Conservation (phyloP, 73 alveolate genomes). For the Paramecium primaurelia region DNA sequence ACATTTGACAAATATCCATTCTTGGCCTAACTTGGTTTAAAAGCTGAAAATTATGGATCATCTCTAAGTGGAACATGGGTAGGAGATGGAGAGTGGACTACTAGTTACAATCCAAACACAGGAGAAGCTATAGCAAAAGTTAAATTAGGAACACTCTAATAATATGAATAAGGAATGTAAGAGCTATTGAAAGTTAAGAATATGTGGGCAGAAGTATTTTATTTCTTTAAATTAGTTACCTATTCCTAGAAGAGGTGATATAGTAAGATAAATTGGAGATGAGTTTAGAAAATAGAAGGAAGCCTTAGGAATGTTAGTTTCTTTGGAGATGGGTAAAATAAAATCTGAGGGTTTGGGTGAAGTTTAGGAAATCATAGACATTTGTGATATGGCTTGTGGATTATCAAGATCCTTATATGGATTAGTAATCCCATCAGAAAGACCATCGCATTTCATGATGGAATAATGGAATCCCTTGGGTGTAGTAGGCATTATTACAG, state of each 20-base stretch:
- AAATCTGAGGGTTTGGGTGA: slow-evolving; percentile 91
- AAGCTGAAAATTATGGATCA: slow-evolving; percentile 70
- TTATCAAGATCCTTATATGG: slow-evolving; percentile 83
- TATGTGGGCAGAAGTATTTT: slow-evolving; percentile 62
- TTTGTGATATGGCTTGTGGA: slow-evolving; percentile 93
- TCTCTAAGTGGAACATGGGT: slow-evolving; percentile 79
- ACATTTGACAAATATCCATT: slow-evolving; percentile 73
- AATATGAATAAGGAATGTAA: slow-evolving; percentile 72
- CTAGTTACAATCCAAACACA: slow-evolving; percentile 69
- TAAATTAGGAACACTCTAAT: slow-evolving; percentile 67
- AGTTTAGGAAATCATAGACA: slow-evolving; percentile 87
- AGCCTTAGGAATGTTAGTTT: slow-evolving; percentile 79
- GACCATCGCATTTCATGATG: slow-evolving; percentile 91
- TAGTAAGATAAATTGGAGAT: slow-evolving; percentile 89
- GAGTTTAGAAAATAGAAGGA: slow-evolving; percentile 80
- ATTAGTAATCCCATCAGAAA: slow-evolving; percentile 83
- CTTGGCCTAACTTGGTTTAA: slow-evolving; percentile 77
- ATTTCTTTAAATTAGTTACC: slow-evolving; percentile 70
- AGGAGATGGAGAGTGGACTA: slow-evolving; percentile 67
- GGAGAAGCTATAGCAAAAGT: slow-evolving; percentile 67
- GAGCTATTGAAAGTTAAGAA: slow-evolving; percentile 50
- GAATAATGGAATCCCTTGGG: slow-evolving; percentile 94
- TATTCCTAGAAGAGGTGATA: slow-evolving; percentile 90
- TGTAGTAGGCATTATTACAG: slow-evolving; percentile 87
- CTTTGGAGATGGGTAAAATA: slow-evolving; percentile 92